Conservation (phyloP, 495 filamentous ascomycete genomes). For the Penicillium goetzii region DNA sequence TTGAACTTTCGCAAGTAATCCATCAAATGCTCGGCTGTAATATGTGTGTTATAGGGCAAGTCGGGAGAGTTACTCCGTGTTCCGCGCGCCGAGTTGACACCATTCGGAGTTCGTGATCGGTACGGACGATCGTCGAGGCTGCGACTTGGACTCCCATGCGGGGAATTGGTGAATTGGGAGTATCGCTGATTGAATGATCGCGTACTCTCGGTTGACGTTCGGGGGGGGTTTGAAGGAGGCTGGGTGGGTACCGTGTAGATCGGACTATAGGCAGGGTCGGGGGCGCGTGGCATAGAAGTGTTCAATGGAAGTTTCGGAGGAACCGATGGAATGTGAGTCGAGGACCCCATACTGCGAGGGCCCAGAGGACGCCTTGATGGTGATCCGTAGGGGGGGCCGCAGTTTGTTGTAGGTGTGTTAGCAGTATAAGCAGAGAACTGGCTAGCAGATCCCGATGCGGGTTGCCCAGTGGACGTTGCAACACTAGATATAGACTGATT, state of each 20-base stretch:
- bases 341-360: slow-evolving; percentile 45
- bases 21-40: slow-evolving; percentile 67
- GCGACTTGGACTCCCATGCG: slow-evolving; percentile 43
- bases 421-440: slow-evolving; percentile 36
- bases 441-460: slow-evolving; percentile 36
- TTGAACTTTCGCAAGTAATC: slow-evolving; percentile 64
- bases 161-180: slow-evolving; percentile 45
- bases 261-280: slow-evolving; percentile 87
- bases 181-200: slow-evolving; percentile 42
- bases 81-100: slow-evolving; percentile 37
- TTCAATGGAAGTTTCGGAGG: slow-evolving; percentile 62
- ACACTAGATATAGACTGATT: slow-evolving; percentile 37
- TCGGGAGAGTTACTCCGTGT: slow-evolving; percentile 47
- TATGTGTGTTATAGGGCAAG: slow-evolving; percentile 62
- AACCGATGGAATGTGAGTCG: slow-evolving; percentile 25
- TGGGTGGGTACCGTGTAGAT: slow-evolving; percentile 49
- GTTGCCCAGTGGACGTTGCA: slow-evolving; percentile 22
- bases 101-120: slow-evolving; percentile 50
- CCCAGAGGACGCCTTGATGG: slow-evolving; percentile 50
- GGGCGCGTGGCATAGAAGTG: slow-evolving; percentile 70
- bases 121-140: slow-evolving; percentile 48
- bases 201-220: slow-evolving; percentile 48
- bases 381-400: slow-evolving; percentile 27
- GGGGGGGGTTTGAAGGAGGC: slow-evolving; percentile 52
- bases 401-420: slow-evolving; percentile 25